These are phyloP conservation scores for Elsinoe necatrix DNA, from an alignment of 2,329 filamentous ascomycete genomes.

Conservation along the genomic window DNA sequence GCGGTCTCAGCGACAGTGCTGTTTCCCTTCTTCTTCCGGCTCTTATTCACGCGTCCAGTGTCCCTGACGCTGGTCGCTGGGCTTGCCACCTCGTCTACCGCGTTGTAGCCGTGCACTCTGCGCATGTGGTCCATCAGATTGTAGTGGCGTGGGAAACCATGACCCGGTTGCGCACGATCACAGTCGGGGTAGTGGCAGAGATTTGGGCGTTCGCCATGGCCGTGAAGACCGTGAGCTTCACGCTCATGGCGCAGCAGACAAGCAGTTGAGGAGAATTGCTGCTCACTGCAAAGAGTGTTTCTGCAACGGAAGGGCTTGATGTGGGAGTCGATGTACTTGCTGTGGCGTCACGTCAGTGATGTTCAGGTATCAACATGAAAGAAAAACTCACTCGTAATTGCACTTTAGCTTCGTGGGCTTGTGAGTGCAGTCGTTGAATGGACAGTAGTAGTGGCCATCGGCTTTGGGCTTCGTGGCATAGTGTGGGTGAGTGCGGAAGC, in stretches of 20 bases:
- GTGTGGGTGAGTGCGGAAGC: constrained; percentile 49
- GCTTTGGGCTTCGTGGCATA: constrained; percentile 58
- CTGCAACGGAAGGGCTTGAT: constrained; percentile 95
- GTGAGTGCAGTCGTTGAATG: constrained; percentile 75
- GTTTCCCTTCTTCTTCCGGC: constrained; percentile 16
- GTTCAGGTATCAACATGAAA: background rate
- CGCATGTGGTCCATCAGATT: constrained; percentile 97
- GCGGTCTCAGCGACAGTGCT: background rate
- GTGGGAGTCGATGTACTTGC: constrained; percentile 96
- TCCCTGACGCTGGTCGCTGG: background rate
- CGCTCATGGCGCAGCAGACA: constrained; percentile 91
- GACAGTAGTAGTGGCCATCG: constrained; percentile 90
- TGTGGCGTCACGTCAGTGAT: constrained; percentile 32
- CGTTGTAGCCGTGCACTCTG: constrained; percentile 65
- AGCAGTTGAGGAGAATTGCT: constrained; percentile 88
- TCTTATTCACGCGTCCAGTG: constrained; percentile 5
- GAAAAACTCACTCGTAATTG: constrained; percentile 81
- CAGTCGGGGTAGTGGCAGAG: constrained; percentile 82
- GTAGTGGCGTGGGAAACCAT: constrained; percentile 91
- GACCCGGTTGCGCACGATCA: constrained; percentile 70
- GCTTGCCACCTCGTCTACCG: background rate
- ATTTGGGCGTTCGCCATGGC: constrained; percentile 86
- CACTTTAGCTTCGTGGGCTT: constrained; percentile 94
- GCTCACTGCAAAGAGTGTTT: constrained; percentile 65
- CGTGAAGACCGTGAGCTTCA: constrained; percentile 91